Percentiles rank a stretch among this genome's conserved stretches.
These are phyloP conservation scores for Ganoderma lucidum DNA, from an alignment of 1,284 basidiomycete genomes.

Conservation along the genomic window DNA sequence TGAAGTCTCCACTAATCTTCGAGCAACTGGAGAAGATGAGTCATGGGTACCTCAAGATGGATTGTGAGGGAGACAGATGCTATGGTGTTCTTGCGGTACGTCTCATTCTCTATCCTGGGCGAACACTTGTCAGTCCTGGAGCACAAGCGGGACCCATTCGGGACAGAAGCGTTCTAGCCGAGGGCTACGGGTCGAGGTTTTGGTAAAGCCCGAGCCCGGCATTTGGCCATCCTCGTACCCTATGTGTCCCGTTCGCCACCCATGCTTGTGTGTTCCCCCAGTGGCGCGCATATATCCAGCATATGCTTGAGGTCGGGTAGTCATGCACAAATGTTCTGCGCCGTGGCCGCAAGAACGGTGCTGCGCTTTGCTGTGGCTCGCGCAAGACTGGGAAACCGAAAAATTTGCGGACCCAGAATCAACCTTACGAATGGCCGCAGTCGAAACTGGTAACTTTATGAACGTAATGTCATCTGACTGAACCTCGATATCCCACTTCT, in stretches of 20 bases:
- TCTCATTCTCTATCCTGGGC: slow-evolving; percentile 19
- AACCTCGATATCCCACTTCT: neutral
- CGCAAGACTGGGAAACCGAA: too few species aligned
- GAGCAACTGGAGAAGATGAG: slow-evolving; percentile 92
- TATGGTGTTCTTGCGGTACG: slow-evolving; percentile 96
- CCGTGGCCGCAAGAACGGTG: too few species aligned
- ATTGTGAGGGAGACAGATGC: slow-evolving; percentile 92
- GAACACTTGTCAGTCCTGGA: too few species aligned
- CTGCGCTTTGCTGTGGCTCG: too few species aligned
- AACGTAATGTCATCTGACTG: neutral
- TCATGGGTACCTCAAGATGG: slow-evolving; percentile 98
- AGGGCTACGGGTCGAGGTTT: too few species aligned
- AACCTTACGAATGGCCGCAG: too few species aligned
- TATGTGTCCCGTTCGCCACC: too few species aligned
- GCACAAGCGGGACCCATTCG: neutral
- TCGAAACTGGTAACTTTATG: too few species aligned
- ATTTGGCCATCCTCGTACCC: neutral
- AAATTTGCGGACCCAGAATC: too few species aligned
- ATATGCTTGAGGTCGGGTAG: neutral
- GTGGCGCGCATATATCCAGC: too few species aligned
- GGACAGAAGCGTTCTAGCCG: neutral
- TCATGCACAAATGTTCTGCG: too few species aligned
- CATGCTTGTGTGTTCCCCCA: neutral
- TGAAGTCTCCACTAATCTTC: slow-evolving; percentile 91
- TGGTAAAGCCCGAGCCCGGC: neutral